phyloP scores from a whole-genome alignment of 805 yeast genomes.

The Cyberlindnera mycetangii region DNA sequence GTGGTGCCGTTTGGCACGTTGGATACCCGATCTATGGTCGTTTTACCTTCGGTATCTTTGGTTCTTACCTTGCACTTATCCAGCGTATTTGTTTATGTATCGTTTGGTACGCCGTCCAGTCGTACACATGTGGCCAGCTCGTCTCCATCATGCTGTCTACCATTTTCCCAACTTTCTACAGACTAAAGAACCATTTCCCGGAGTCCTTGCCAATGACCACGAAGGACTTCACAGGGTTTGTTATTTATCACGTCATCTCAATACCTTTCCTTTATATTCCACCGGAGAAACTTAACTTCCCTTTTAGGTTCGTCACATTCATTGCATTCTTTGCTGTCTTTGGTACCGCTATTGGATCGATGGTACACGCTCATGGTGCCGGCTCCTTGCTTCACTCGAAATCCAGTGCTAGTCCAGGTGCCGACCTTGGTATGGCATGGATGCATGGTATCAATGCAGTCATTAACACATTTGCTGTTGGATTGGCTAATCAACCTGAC shows the following conservation, averaged over 20 bases:
- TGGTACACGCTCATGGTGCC: slow-evolving; percentile 32
- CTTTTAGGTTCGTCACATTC: slow-evolving; percentile 29
- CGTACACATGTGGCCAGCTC: slow-evolving; percentile 46
- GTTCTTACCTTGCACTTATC: slow-evolving; percentile 41
- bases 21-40: slow-evolving; percentile 46
- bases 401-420: slow-evolving; percentile 26
- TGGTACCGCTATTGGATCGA: slow-evolving; percentile 34
- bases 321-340: slow-evolving; percentile 33
- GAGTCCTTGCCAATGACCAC: slow-evolving; percentile 37
- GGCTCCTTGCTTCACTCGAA: slow-evolving; percentile 32
- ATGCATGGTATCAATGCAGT: slow-evolving; percentile 31
- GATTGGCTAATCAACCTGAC: slow-evolving; percentile 32
- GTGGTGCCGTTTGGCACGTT: slow-evolving; percentile 47
- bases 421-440: slow-evolving; percentile 32
- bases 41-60: slow-evolving; percentile 45
- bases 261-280: slow-evolving; percentile 29
- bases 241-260: slow-evolving; percentile 38
- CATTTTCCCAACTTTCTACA: slow-evolving; percentile 37
- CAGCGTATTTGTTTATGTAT: slow-evolving; percentile 43
- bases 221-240: slow-evolving; percentile 39
- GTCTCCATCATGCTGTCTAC: slow-evolving; percentile 37
- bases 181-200: slow-evolving; percentile 39
- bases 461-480: slow-evolving; percentile 31
- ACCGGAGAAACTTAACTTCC: slow-evolving; percentile 32
- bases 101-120: slow-evolving; percentile 46